Evolutionary conservation across 2,329 filamentous ascomycete genomes (phyloP).

Genomic region (Epichloe gansuensis): DNA sequence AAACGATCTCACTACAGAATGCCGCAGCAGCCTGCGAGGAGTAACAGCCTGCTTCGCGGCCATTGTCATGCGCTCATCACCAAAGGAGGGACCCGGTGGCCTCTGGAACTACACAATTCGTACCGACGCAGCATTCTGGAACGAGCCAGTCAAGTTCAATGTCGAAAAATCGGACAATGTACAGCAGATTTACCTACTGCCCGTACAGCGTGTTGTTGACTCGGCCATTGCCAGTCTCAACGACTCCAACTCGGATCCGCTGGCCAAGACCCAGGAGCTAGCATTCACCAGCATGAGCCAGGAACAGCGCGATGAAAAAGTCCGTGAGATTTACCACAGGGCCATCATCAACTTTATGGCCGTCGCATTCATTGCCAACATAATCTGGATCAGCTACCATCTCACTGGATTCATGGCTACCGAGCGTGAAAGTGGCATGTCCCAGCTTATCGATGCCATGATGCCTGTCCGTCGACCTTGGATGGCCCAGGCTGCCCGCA

Average conservation of each 20-base stretch:
- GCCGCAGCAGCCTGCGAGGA: conserved; percentile 50
- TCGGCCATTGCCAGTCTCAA: conserved; percentile 50
- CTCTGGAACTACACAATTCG: conserved; percentile 81
- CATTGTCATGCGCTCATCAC: conserved; percentile 63
- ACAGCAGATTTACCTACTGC: conserved; percentile 63
- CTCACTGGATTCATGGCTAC: conserved; percentile 74
- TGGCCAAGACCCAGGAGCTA: conserved; percentile 45
- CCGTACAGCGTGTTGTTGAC: conserved; percentile 69
- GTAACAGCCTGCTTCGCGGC: conserved; percentile 62
- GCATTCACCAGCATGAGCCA: conserved; percentile 62
- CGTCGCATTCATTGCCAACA: conserved; percentile 64
- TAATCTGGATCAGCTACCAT: conserved; percentile 77
- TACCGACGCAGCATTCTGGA: conserved; percentile 52
- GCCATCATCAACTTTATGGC: conserved; percentile 64
- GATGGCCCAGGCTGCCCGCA: conserved; percentile 65
- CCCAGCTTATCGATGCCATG: conserved; percentile 82
- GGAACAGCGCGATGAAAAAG: conserved; percentile 49
- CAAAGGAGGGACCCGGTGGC: conserved; percentile 50
- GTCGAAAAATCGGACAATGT: conserved; percentile 56
- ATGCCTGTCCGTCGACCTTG: conserved; percentile 63
- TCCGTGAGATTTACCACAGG: conserved; percentile 56
- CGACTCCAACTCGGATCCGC: conserved; percentile 25
- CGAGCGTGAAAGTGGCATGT: conserved; percentile 78
- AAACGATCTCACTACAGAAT: conserved; percentile 46
- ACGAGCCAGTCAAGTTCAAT: conserved; percentile 47